Evolutionary conservation across 108 stramenopile genomes (phyloP), one percentile per base, ranked within the genome.

Genomic region (Cyclotella atomus): DNA sequence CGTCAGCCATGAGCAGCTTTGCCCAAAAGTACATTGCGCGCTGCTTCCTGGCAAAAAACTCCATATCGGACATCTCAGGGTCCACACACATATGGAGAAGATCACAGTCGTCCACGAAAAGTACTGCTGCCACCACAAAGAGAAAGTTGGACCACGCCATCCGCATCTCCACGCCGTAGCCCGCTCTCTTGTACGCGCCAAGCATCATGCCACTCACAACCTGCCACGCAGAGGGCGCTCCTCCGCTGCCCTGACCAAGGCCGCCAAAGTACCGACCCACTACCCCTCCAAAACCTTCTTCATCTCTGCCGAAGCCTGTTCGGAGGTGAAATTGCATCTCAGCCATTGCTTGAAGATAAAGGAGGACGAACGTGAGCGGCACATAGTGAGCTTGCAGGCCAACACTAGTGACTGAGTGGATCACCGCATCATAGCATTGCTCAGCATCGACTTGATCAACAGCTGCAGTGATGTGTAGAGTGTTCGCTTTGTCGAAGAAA

Each of bases 61-160:
- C 30, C 5, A 2, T 3, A 19, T 2, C 1, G 21, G 6, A 0
- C 6, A 0, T 0, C 3, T 0, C 0, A 0, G 20, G 19, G 21
- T 1, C n/a, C n/a, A n/a, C n/a, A n/a, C n/a, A n/a, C 32, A 8
- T 2, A 36, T 61, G 59, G 0, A 49, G 23, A 0, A 50, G 45
- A 12, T 71, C 70, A 7, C 53, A 10, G 17, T 71, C 59, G n/a
- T 71, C 70, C 6, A 61, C 56, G 28, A 45, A 59, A 0, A 70
- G 23, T 0, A 70, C 16, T 14, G 56, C 27, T 2, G 56, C 69
- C 0, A 71, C 35, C n/a, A n/a, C n/a, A n/a, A n/a, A 27, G 16
- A 1, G 0, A 61, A 0, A 0, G n/a, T 0, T 2, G n/a, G 3
- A 0, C 0, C 0, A 20, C 47, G 33, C 55, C 20, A 50, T 2